Conservation (phyloP, 2,329 filamentous ascomycete genomes). For the Cercospora sesami region DNA sequence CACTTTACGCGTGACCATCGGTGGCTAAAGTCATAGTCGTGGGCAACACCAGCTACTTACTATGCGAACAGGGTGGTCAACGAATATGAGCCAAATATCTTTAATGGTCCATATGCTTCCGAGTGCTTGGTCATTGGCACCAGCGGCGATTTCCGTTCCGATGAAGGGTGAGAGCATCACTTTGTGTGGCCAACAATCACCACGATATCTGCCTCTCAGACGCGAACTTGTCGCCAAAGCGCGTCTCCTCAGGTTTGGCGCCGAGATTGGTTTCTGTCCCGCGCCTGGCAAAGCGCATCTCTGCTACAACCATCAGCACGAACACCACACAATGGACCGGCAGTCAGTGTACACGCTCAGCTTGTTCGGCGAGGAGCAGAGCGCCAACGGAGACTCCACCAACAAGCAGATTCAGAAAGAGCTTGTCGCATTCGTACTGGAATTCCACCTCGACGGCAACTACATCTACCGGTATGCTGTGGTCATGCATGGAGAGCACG, state of each 20-base stretch:
- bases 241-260: constrained; percentile 9
- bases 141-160: too few species aligned
- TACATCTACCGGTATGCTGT: constrained; percentile 81
- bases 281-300: constrained; percentile 3
- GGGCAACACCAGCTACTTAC: neutral
- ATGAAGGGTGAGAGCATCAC: too few species aligned
- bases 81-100: too few species aligned
- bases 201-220: constrained; percentile 7
- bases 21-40: neutral
- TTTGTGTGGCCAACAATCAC: too few species aligned
- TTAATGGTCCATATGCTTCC: too few species aligned
- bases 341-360: constrained; percentile 84
- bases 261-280: constrained; percentile 1
- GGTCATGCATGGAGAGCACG: neutral
- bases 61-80: neutral
- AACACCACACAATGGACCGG: constrained; percentile 67
- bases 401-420: constrained; percentile 66
- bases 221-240: constrained; percentile 7
- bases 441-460: constrained; percentile 89
- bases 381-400: constrained; percentile 39
- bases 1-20: neutral
- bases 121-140: too few species aligned
- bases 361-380: constrained; percentile 60
- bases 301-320: constrained; percentile 8
- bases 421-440: constrained; percentile 86